Conservation (phyloP, 345 rosid genomes). For the Sonneratia alba region DNA sequence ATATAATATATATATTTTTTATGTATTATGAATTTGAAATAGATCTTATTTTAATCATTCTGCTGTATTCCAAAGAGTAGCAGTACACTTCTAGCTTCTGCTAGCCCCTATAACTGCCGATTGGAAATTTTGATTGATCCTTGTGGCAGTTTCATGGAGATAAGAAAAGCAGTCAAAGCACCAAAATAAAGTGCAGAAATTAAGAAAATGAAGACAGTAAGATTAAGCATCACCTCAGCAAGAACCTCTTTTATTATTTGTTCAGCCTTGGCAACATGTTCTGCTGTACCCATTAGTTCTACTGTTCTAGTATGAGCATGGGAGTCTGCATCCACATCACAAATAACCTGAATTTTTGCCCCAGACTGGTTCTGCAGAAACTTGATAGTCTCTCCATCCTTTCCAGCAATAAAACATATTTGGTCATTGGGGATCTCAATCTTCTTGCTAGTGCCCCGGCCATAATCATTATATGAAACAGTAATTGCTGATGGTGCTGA, state of each 20-base stretch:
- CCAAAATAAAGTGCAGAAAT: neutral
- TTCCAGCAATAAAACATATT: constrained; percentile 96
- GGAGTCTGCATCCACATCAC: constrained; percentile 91
- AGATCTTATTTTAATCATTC: neutral
- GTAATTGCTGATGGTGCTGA: constrained; percentile 50
- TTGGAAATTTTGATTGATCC: neutral
- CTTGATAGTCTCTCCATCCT: constrained; percentile 95
- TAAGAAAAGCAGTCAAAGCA: neutral
- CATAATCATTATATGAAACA: constrained; percentile 47
- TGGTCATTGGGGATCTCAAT: constrained; percentile 83
- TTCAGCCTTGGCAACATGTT: constrained; percentile 82
- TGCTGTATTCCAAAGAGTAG: neutral
- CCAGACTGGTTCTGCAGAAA: constrained; percentile 91
- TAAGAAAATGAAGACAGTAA: neutral
- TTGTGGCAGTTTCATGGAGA: neutral
- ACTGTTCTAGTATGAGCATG: constrained; percentile 54
- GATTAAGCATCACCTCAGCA: constrained; percentile 41
- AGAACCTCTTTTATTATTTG: constrained; percentile 88
- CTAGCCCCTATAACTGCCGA: neutral
- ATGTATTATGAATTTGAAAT: neutral
- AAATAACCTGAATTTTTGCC: constrained; percentile 92
- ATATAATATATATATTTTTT: neutral
- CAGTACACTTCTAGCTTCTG: neutral
- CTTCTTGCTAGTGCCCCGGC: constrained; percentile 66
- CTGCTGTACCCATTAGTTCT: constrained; percentile 76